Evolutionary conservation across 208 protist species (phyloP), one percentile per base, ranked within the genome.

Genomic region (Spongospora subterranea): DNA sequence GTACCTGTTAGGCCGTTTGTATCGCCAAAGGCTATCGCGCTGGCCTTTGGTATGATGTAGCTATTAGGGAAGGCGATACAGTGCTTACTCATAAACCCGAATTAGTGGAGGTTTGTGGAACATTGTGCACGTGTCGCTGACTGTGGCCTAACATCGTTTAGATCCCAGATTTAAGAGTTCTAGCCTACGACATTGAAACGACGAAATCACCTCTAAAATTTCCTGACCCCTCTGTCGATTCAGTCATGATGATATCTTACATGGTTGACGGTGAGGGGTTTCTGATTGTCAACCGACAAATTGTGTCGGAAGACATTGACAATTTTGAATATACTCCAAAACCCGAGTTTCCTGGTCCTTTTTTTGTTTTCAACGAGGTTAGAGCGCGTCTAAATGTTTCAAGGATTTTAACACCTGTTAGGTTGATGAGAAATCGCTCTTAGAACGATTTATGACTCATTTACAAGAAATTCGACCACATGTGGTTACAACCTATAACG

Each of bases 181-280:
- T 92, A 0, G 91, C 92, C 0, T 91, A 91, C 91, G 99, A 99
- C 96, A 99, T 99, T 92, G 99, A 99, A 92, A 99, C 97, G 0
- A 99, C 98, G 0, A 99, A 99, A 92, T 94, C 96, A 0, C 98
- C 98, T 43, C 94, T 99, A 60, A 99, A 98, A 92, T 99, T 99
- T 93, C 99, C 99, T 39, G 97, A 99, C 91, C 43, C 94, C 0
- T 93, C 97, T 76, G 95, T 96, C 20, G 99, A 99, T 95, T 94
- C 96, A 90, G 98, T 99, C 53, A 99, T 99, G 95, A 99, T 99
- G 98, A 99, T 99, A 88, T 99, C 99, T 0, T 99, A 99, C 95
- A 99, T 99, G 98, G 90, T 99, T 1, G 98, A 99, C 93, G 96
- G 97, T 0, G 95, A 98, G 77, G 98, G 98, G 53, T 99, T 98